These are phyloP conservation scores for Trametes hirsuta DNA, from an alignment of 1,284 basidiomycete species.

Conservation along the genomic window DNA sequence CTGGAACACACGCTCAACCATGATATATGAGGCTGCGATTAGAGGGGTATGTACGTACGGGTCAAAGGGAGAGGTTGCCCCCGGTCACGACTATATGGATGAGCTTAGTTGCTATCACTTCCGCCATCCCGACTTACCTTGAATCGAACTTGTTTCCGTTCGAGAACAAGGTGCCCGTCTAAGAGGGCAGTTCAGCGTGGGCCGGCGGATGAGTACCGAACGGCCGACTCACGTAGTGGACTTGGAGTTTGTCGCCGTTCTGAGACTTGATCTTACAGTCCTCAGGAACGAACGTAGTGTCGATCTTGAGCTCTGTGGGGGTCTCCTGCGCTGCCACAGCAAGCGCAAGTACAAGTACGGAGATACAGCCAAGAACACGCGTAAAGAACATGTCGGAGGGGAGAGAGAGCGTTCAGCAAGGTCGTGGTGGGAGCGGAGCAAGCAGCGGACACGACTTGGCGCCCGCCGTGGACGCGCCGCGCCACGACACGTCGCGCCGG, in stretches of 20 bases:
- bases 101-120: not conserved
- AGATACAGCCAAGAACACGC: slow-evolving; percentile 35
- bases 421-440: not conserved
- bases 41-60: slow-evolving; percentile 46
- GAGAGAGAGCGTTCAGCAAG: not conserved
- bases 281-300: slow-evolving; percentile 61
- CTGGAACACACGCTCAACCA: slow-evolving; percentile 41
- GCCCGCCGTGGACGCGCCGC: slow-evolving; percentile 20
- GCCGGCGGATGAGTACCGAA: not conserved
- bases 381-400: slow-evolving; percentile 22
- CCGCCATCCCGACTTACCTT: slow-evolving; percentile 49
- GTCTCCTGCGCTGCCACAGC: slow-evolving; percentile 40
- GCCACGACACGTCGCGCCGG: slow-evolving; percentile 18
- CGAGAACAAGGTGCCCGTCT: slow-evolving; percentile 78
- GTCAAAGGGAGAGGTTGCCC: slow-evolving; percentile 67
- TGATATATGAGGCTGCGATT: not conserved
- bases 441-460: not conserved
- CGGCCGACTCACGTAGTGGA: slow-evolving; percentile 72
- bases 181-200: not conserved
- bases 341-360: slow-evolving; percentile 43
- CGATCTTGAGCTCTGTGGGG: slow-evolving; percentile 61
- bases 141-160: slow-evolving; percentile 84
- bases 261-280: slow-evolving; percentile 61
- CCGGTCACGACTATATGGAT: slow-evolving; percentile 59
- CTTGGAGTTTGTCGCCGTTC: slow-evolving; percentile 69